phyloP scores from a whole-genome alignment of 2,329 filamentous ascomycete genomes.

The Aspergillus brunneoviolaceus region DNA sequence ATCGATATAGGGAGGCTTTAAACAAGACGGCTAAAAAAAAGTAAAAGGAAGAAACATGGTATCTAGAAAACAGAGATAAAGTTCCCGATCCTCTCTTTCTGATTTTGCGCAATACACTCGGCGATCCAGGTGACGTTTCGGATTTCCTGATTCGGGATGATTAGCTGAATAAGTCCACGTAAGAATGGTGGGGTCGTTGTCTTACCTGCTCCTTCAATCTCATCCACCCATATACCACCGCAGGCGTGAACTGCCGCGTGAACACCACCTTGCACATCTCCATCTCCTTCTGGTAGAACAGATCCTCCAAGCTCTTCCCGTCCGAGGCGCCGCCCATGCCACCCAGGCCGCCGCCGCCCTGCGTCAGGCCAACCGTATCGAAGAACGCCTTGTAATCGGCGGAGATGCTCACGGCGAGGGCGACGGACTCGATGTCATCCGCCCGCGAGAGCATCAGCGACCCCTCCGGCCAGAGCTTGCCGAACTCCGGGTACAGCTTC shows the following conservation, averaged over 20 bases:
- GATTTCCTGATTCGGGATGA: slow-evolving; percentile 69
- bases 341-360: slow-evolving; percentile 69
- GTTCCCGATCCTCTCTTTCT: slow-evolving; percentile 98
- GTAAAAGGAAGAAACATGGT: slow-evolving; percentile 14
- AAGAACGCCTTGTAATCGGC: slow-evolving; percentile 95
- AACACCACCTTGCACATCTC: slow-evolving; percentile 94
- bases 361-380: slow-evolving; percentile 79
- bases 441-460: slow-evolving; percentile 92
- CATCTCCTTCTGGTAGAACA: slow-evolving; percentile 99
- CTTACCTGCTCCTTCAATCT: slow-evolving; percentile 94
- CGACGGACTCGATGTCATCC: slow-evolving; percentile 90
- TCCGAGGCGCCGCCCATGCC: slow-evolving; percentile 79
- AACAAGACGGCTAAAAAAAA: slow-evolving; percentile 19
- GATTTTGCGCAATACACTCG: slow-evolving; percentile 98
- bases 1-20: not conserved
- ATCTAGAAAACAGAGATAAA: slow-evolving; percentile 94
- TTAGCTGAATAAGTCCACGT: no score
- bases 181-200: slow-evolving; percentile 7
- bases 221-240: slow-evolving; percentile 96
- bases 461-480: slow-evolving; percentile 88
- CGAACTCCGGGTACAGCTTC: slow-evolving; percentile 93
- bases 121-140: slow-evolving; percentile 99
- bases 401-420: slow-evolving; percentile 89
- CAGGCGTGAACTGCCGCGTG: slow-evolving; percentile 91
- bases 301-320: slow-evolving; percentile 86